These are phyloP conservation scores for Barnettozyma sp. DNA, from an alignment of 805 yeast genomes.

Conservation along the genomic window DNA sequence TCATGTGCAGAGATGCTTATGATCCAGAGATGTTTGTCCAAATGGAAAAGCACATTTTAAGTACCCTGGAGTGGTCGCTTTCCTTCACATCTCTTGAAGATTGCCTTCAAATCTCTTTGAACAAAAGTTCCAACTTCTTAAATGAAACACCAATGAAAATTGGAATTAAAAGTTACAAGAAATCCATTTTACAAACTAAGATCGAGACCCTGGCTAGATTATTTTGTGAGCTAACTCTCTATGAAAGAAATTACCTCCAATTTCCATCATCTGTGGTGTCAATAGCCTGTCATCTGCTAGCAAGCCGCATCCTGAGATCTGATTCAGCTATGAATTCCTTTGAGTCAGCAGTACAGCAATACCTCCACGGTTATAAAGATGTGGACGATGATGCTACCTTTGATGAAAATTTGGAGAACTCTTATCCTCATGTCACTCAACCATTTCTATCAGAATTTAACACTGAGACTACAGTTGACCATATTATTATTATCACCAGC, in stretches of 20 bases:
- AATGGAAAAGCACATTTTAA: slow-evolving; percentile 72
- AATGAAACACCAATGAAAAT: slow-evolving; percentile 19
- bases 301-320: slow-evolving; percentile 40
- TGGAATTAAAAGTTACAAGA: slow-evolving; percentile 13
- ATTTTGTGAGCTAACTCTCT: slow-evolving; percentile 47
- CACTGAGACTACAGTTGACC: slow-evolving; percentile 10
- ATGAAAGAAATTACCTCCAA: slow-evolving; percentile 41
- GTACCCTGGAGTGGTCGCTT: slow-evolving; percentile 61
- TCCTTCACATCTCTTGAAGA: slow-evolving; percentile 24
- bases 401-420: slow-evolving; percentile 23
- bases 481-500: slow-evolving; percentile 14
- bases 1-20: slow-evolving; percentile 60
- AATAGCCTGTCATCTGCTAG: slow-evolving; percentile 42
- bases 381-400: slow-evolving; percentile 22
- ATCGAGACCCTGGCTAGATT: slow-evolving; percentile 35
- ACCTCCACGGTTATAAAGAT: slow-evolving; percentile 10
- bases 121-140: slow-evolving; percentile 8
- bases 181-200: slow-evolving; percentile 9
- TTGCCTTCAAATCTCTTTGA: slow-evolving; percentile 21
- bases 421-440: slow-evolving; percentile 17
- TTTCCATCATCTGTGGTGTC: slow-evolving; percentile 42
- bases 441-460: slow-evolving; percentile 24
- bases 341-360: slow-evolving; percentile 12
- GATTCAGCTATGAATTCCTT: slow-evolving; percentile 20
- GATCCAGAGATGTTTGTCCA: slow-evolving; percentile 58